phyloP scores from a whole-genome alignment of 2,329 filamentous ascomycete species.

The Tolypocladium nubicola region DNA sequence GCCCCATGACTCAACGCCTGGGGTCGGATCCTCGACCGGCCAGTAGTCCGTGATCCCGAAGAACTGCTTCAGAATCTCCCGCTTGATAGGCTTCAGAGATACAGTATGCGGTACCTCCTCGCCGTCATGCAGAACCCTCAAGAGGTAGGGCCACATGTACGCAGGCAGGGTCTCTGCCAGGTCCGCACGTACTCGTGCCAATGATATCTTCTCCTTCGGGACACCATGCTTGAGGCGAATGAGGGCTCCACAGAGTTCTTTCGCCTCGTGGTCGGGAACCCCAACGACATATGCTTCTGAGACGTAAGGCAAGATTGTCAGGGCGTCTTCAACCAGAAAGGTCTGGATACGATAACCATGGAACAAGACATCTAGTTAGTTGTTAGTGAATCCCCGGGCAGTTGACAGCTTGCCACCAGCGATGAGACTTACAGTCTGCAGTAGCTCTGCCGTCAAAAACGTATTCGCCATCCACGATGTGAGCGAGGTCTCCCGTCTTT shows the following conservation, averaged over 20 bases:
- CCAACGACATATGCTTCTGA: constrained; percentile 9
- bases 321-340: constrained; percentile 7
- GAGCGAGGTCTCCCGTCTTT: constrained; percentile 77
- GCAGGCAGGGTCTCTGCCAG: constrained; percentile 5
- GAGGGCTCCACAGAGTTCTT: constrained; percentile 10
- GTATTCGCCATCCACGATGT: constrained; percentile 37
- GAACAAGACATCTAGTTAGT: constrained; percentile 3
- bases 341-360: constrained; percentile 6
- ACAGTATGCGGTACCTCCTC: constrained; percentile 9
- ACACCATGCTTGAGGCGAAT: constrained; percentile 4
- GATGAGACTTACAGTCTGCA: constrained; percentile 8
- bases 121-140: constrained; percentile 6
- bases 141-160: constrained; percentile 7
- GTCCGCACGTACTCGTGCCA: constrained; percentile 6
- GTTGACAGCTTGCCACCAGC: too few species aligned
- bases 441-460: constrained; percentile 9
- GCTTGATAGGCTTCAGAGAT: constrained; percentile 7
- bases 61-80: constrained; percentile 5
- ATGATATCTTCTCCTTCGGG: background rate
- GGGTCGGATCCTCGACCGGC: constrained; percentile 3
- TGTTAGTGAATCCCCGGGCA: background rate
- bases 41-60: constrained; percentile 5
- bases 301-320: constrained; percentile 9
- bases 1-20: constrained; percentile 6
- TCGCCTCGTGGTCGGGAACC: constrained; percentile 9